A percentile compares a stretch with the other conserved stretches of the same genome.
These are phyloP conservation scores for Aspergillus ibericus DNA, from an alignment of 2,329 filamentous ascomycete genomes.

Conservation along the genomic window DNA sequence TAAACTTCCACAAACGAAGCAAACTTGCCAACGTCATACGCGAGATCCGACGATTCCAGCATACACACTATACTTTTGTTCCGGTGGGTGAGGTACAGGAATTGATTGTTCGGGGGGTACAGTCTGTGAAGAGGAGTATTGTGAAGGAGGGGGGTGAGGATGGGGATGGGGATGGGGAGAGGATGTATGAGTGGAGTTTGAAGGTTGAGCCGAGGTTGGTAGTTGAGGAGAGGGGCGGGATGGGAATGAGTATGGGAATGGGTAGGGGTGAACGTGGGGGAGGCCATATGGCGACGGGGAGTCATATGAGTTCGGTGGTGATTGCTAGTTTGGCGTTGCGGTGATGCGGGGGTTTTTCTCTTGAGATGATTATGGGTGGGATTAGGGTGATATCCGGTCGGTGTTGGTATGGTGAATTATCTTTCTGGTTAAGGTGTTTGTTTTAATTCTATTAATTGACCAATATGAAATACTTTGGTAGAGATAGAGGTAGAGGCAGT, in stretches of 20 bases:
- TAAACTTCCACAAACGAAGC: constrained; percentile 97
- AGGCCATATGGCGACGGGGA: constrained; percentile 13
- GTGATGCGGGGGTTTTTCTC: not conserved
- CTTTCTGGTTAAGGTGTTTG: too few species aligned
- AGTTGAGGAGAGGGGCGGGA: constrained; percentile 82
- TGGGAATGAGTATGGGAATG: not conserved
- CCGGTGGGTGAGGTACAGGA: constrained; percentile 90
- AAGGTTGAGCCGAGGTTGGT: constrained; percentile 89
- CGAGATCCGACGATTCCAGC: constrained; percentile 98
- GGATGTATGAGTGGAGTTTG: constrained; percentile 95
- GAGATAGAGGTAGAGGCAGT: not conserved
- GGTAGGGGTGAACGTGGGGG: not conserved
- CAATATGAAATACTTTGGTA: too few species aligned
- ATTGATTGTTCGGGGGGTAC: constrained; percentile 95
- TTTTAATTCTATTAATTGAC: too few species aligned
- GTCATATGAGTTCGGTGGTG: constrained; percentile 18
- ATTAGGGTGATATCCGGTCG: not conserved
- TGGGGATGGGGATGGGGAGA: constrained; percentile 72
- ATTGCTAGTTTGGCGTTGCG: constrained; percentile 20
- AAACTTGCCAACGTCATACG: constrained; percentile 98
- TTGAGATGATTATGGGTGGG: not conserved
- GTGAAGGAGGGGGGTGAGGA: too few species aligned
- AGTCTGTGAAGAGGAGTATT: constrained; percentile 58
- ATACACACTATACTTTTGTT: constrained; percentile 89
- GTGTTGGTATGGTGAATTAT: not conserved